Percentiles rank a stretch among this genome's conserved stretches.
These are phyloP conservation scores for Aspergillus alliaceus DNA, from an alignment of 2,329 filamentous ascomycete genomes.

Conservation along the genomic window DNA sequence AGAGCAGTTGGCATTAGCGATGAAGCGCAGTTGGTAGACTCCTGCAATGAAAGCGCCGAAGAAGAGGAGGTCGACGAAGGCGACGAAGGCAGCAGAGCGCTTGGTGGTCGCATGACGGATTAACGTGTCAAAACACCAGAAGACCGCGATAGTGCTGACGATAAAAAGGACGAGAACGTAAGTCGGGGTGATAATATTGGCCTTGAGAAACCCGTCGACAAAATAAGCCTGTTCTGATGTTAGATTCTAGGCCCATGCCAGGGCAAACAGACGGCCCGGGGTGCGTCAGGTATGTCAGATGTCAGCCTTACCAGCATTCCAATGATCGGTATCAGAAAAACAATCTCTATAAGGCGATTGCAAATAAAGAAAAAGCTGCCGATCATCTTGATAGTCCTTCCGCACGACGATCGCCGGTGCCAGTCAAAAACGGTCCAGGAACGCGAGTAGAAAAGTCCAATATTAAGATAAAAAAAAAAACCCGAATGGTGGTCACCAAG, in stretches of 20 bases:
- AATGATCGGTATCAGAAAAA: conserved; percentile 62
- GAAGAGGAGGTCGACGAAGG: conserved; percentile 62
- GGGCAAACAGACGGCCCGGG: not conserved
- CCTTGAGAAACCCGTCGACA: conserved; percentile 58
- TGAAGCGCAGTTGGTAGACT: conserved; percentile 59
- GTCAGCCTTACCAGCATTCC: conserved; percentile 56
- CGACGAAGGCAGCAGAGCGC: conserved; percentile 60
- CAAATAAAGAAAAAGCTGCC: conserved; percentile 61
- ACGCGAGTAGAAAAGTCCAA: not conserved
- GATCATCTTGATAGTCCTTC: conserved; percentile 42
- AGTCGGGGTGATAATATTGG: conserved; percentile 58
- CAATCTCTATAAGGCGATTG: conserved; percentile 61
- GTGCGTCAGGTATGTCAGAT: not conserved
- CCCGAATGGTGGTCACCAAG: not conserved
- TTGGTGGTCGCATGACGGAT: conserved; percentile 60
- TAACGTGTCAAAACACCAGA: conserved; percentile 62
- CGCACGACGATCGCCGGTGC: not conserved
- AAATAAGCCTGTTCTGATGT: conserved; percentile 52
- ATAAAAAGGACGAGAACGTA: conserved; percentile 67
- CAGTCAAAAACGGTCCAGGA: not conserved
- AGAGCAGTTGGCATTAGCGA: conserved; percentile 66
- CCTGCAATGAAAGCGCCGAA: conserved; percentile 63
- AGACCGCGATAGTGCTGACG: conserved; percentile 59
- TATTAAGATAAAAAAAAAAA: no score
- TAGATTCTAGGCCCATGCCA: not conserved